phyloP scores from a whole-genome alignment of 768 basidiomycete genomes.

The Xerocomellus amylosporus region DNA sequence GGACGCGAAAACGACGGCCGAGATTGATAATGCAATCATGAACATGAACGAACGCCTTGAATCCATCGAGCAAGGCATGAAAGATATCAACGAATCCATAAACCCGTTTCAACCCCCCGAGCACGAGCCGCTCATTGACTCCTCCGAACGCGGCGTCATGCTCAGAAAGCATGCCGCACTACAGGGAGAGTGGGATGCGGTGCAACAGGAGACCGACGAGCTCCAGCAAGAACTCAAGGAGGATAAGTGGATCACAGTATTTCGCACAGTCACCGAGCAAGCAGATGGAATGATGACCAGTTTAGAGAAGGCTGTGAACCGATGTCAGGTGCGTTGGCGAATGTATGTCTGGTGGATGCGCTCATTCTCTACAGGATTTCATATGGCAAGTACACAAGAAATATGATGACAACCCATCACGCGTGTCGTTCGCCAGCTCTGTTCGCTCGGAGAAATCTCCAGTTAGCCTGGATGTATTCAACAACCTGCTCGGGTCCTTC shows the following conservation, averaged over 20 bases:
- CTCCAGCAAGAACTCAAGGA: slow-evolving; percentile 92
- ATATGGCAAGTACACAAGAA: slow-evolving; percentile 76
- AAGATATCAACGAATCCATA: slow-evolving; percentile 61
- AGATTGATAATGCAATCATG: slow-evolving; percentile 81
- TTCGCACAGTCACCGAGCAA: slow-evolving; percentile 90
- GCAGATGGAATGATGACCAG: slow-evolving; percentile 98
- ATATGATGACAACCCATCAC: slow-evolving; percentile 45
- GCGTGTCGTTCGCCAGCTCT: slow-evolving; percentile 43
- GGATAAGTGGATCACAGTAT: slow-evolving; percentile 95
- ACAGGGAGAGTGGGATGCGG: slow-evolving; percentile 73
- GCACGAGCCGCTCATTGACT: slow-evolving; percentile 47
- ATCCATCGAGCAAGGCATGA: slow-evolving; percentile 67
- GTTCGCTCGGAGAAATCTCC: slow-evolving; percentile 50
- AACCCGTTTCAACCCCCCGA: slow-evolving; percentile 53
- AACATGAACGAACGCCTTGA: slow-evolving; percentile 77
- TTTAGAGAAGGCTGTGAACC: slow-evolving; percentile 87
- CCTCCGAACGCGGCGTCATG: slow-evolving; percentile 40
- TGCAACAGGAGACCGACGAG: slow-evolving; percentile 76
- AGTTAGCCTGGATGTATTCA: slow-evolving; percentile 61
- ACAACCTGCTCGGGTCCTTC: slow-evolving; percentile 67
- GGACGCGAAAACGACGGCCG: slow-evolving; percentile 54
- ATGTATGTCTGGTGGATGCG: neutral
- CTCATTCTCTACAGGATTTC: slow-evolving; percentile 58
- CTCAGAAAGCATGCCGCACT: slow-evolving; percentile 75
- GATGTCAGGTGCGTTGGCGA: slow-evolving; percentile 68